Base-by-base conservation (phyloP, 2,329 filamentous ascomycete genomes). In the Calonectria leucothoes region DNA sequence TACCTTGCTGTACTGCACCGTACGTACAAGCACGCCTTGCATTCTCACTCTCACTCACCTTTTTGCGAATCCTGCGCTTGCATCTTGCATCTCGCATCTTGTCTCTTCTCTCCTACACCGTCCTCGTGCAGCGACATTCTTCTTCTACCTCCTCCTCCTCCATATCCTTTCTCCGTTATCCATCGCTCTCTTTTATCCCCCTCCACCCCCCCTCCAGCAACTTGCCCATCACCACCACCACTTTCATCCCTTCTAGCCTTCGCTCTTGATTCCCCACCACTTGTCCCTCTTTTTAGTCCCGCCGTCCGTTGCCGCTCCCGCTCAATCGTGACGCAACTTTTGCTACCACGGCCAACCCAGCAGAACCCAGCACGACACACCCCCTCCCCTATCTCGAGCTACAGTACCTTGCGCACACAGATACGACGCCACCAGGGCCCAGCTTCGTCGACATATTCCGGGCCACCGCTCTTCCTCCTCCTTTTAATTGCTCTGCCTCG, bases 271-370 rank as follows among this genome's bases (percentile, higher is more conserved):
- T 64, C 67, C 64, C 72, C 61, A 66, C 72, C 69, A 57, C 71
- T 71, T 57, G 59, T 71, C 73, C 49, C 45, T 65, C 66, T 65
- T 66, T 64, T 63, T 67, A 71, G 73, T 66, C 63, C 61, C 73
- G 65, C 67, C 72, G 71, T 75, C 72, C 72, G 45, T 66, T 76
- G 66, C 70, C 73, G 73, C 73, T 75, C 72, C 67, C 72, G 69
- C 67, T 55, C 74, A 71, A 72, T 71, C 78, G 77, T 78, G 73
- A 79, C 77, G 76, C 77, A 77, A 77, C 77, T 72, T 73, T 61
- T 63, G 70, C 71, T 63, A 39, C 39, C 73, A 59, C 65, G 66
- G 33, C 48, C 23, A 33, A 57, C 69, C 67, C 72, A 61, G 70
- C 71, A 74, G 63, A 73, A 68, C 72, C 45, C 65, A 68, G 49